Conservation (phyloP, 1,284 basidiomycete species). For the Puccinia polysora region DNA sequence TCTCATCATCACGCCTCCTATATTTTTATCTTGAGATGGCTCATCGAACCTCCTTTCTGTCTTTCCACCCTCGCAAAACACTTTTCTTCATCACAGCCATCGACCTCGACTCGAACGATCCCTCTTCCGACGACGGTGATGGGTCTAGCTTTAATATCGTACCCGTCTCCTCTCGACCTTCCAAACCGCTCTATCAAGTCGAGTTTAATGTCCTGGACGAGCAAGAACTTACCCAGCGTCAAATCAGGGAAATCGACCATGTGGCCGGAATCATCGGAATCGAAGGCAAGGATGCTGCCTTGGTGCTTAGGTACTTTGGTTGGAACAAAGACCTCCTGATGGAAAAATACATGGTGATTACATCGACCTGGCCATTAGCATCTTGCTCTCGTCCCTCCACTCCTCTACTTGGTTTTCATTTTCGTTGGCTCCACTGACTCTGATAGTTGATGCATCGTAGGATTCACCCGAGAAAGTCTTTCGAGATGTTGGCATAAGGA, state of each 20-base stretch:
- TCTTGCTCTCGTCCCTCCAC: neutral
- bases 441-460: no score
- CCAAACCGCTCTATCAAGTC: slow-evolving; percentile 53
- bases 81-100: neutral
- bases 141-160: slow-evolving; percentile 3
- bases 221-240: slow-evolving; percentile 65
- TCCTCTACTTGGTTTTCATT: neutral
- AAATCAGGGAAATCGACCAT: slow-evolving; percentile 70
- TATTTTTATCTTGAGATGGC: no score
- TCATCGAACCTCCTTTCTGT: neutral
- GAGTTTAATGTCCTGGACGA: slow-evolving; percentile 46
- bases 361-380: no score
- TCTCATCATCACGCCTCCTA: no score
- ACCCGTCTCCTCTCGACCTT: neutral
- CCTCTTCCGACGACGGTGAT: neutral
- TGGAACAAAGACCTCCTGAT: slow-evolving; percentile 92
- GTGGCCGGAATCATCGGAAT: slow-evolving; percentile 78
- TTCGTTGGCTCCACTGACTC: neutral
- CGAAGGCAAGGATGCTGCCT: slow-evolving; percentile 66
- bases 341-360: slow-evolving; percentile 54
- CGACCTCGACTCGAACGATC: neutral
- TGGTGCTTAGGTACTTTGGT: slow-evolving; percentile 75
- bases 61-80: neutral
- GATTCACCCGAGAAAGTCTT: slow-evolving; percentile 61
- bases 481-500: slow-evolving; percentile 66